These are phyloP conservation scores for Turnera subulata DNA, from an alignment of 345 rosid species.

Conservation along the genomic window DNA sequence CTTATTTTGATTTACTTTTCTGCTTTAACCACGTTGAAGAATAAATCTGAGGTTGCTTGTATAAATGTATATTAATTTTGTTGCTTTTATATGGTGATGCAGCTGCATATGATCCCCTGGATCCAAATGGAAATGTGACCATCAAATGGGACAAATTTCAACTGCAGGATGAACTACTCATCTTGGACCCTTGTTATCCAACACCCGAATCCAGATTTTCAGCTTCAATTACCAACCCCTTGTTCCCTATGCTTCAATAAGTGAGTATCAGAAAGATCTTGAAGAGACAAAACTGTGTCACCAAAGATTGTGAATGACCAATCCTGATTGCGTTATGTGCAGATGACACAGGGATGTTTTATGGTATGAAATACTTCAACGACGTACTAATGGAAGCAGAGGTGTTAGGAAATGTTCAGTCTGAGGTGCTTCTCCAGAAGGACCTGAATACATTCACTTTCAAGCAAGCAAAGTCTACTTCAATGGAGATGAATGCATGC, in stretches of 20 bases:
- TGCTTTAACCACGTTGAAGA: too few species aligned
- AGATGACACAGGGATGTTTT: slow-evolving; percentile 92
- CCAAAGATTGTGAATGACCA: background rate
- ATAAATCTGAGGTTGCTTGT: too few species aligned
- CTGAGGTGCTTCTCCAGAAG: slow-evolving; percentile 79
- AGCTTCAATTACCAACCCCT: slow-evolving; percentile 80
- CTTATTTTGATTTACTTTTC: too few species aligned
- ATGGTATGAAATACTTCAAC: slow-evolving; percentile 67
- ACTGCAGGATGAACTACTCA: slow-evolving; percentile 66
- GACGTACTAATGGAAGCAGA: slow-evolving; percentile 91
- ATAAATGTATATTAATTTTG: background rate
- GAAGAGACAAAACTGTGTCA: background rate
- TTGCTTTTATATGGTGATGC: slow-evolving; percentile 18
- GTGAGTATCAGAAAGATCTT: slow-evolving; percentile 25
- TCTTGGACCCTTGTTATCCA: slow-evolving; percentile 68
- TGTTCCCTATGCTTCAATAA: slow-evolving; percentile 64
- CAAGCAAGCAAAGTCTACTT: slow-evolving; percentile 82
- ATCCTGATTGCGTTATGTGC: slow-evolving; percentile 13
- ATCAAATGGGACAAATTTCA: slow-evolving; percentile 91
- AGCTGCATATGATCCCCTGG: slow-evolving; percentile 93
- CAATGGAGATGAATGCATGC: slow-evolving; percentile 89
- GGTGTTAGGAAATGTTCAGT: slow-evolving; percentile 76
- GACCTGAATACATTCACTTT: slow-evolving; percentile 72
- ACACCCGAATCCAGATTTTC: slow-evolving; percentile 84
- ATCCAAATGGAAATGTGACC: slow-evolving; percentile 80